Conservation (phyloP, 2,329 filamentous ascomycete species). For the Cladosporium oxysporum region DNA sequence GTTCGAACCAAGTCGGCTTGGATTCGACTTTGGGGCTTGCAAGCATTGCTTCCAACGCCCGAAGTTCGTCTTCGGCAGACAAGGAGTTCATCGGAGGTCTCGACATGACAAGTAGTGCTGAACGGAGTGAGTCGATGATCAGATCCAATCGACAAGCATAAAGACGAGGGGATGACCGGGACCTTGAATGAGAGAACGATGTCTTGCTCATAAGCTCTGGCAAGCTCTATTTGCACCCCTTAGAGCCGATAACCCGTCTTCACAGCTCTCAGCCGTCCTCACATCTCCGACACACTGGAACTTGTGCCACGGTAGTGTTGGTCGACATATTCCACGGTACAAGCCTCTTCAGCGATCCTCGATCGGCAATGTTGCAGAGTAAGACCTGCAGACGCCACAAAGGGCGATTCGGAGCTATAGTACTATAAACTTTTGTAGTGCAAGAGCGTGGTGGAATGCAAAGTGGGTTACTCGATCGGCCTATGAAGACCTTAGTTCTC, state of each 20-base stretch:
- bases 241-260: not conserved
- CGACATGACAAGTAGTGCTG: not conserved
- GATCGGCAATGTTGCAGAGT: not conserved
- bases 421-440: not conserved
- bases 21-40: not conserved
- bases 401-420: not conserved
- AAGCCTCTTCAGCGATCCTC: not conserved
- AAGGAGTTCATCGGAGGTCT: not conserved
- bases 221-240: not conserved
- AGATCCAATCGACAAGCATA: not conserved
- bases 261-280: not conserved
- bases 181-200: not conserved
- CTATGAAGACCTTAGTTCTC: not conserved
- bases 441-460: not conserved
- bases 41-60: constrained; percentile 16
- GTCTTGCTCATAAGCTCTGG: not conserved
- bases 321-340: not conserved
- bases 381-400: not conserved
- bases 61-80: constrained; percentile 3
- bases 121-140: not conserved
- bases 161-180: not conserved
- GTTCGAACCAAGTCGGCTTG: not conserved
- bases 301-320: not conserved
- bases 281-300: not conserved
- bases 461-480: not conserved